Evolutionary conservation across 2,329 filamentous ascomycete genomes (phyloP).

Genomic region (Fusarium nurragi): DNA sequence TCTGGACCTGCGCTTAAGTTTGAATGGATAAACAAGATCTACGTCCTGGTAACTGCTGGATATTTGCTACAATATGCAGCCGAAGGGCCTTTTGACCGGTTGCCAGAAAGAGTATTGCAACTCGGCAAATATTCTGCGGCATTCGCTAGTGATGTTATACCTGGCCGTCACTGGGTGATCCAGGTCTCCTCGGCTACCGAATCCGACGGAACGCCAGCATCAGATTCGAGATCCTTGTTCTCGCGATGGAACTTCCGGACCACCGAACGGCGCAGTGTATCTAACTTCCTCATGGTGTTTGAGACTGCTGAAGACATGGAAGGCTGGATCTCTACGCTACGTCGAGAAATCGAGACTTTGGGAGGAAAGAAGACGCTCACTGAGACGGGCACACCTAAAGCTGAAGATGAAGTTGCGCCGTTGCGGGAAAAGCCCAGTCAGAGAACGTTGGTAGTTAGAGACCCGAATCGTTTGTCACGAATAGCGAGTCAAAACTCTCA

Average conservation of each 20-base stretch:
- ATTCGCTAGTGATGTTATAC: slow-evolving; percentile 82
- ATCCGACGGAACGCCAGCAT: slow-evolving; percentile 60
- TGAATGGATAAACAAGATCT: slow-evolving; percentile 77
- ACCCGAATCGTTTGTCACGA: slow-evolving; percentile 58
- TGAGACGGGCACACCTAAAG: slow-evolving; percentile 65
- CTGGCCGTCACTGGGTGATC: slow-evolving; percentile 81
- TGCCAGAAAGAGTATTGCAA: slow-evolving; percentile 78
- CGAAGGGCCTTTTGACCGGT: slow-evolving; percentile 74
- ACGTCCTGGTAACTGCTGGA: slow-evolving; percentile 75
- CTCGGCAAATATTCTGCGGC: slow-evolving; percentile 79
- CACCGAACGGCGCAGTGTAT: slow-evolving; percentile 63
- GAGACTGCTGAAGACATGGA: slow-evolving; percentile 80
- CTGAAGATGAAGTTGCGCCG: slow-evolving; percentile 49
- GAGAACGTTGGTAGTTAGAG: slow-evolving; percentile 58
- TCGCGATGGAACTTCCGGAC: slow-evolving; percentile 69
- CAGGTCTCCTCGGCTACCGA: slow-evolving; percentile 76
- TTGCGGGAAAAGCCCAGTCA: slow-evolving; percentile 56
- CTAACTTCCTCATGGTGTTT: slow-evolving; percentile 77
- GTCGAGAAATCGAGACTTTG: slow-evolving; percentile 74
- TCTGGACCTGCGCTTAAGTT: slow-evolving; percentile 57
- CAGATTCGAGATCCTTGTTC: slow-evolving; percentile 69
- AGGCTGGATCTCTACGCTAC: slow-evolving; percentile 74
- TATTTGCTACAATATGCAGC: slow-evolving; percentile 79
- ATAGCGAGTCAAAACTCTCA: slow-evolving; percentile 28
- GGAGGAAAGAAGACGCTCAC: slow-evolving; percentile 72